Conservation (phyloP, 73 alveolate genomes). For the Blepharisma stoltei region DNA sequence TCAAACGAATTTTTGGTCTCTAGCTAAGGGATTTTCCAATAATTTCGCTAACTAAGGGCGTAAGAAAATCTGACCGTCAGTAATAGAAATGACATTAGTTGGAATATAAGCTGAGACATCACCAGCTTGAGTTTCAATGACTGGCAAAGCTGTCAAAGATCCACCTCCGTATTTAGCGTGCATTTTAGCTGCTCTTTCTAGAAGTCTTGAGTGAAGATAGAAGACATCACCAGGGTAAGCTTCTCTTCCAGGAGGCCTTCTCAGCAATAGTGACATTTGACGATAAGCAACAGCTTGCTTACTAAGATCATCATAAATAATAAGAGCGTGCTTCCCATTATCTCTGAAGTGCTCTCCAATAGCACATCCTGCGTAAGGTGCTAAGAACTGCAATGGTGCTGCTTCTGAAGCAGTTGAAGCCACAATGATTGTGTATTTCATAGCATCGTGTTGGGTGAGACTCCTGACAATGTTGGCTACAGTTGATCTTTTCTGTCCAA, state of each 20-base stretch:
- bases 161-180: slow-evolving; percentile 85
- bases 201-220: slow-evolving; percentile 69
- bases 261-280: slow-evolving; percentile 87
- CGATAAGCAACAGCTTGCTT: slow-evolving; percentile 94
- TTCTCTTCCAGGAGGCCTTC: slow-evolving; percentile 97
- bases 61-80: slow-evolving; percentile 97
- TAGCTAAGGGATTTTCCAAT: too few species aligned
- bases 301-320: slow-evolving; percentile 88
- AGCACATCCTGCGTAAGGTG: slow-evolving; percentile 99
- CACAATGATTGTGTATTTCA: slow-evolving; percentile 88
- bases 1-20: too few species aligned
- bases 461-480: slow-evolving; percentile 90
- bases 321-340: slow-evolving; percentile 93
- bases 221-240: slow-evolving; percentile 95
- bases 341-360: slow-evolving; percentile 97
- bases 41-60: too few species aligned
- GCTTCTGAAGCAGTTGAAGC: slow-evolving; percentile 98
- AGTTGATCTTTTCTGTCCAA: slow-evolving; percentile 97
- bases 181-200: slow-evolving; percentile 97
- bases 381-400: slow-evolving; percentile 74
- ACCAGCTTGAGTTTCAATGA: slow-evolving; percentile 97
- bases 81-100: slow-evolving; percentile 95
- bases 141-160: slow-evolving; percentile 95
- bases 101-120: slow-evolving; percentile 98
- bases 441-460: slow-evolving; percentile 72